Evolutionary conservation across 2,329 filamentous ascomycete genomes (phyloP).

Genomic region (Emergomyces orientalis): DNA sequence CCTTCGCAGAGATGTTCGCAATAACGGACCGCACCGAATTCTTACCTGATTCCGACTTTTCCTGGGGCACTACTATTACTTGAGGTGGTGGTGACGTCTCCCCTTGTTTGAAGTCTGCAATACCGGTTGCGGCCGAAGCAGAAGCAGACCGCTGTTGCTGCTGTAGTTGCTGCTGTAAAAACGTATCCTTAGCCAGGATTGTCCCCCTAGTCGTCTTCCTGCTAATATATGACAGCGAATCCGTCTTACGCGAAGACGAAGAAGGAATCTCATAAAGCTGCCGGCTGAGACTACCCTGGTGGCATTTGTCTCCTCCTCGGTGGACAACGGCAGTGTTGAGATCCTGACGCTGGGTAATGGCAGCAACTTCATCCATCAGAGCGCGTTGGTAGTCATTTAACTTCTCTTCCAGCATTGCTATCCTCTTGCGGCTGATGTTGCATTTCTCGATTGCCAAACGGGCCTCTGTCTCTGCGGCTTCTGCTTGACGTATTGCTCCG

Average conservation of each 20-base stretch:
- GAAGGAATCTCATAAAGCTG: conserved; percentile 1
- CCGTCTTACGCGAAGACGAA: neutral
- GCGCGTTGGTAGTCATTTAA: conserved; percentile 2
- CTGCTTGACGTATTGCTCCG: neutral
- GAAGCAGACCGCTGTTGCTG: neutral
- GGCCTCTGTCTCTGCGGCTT: conserved; percentile 5
- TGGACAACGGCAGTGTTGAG: neutral
- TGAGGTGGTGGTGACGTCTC: neutral
- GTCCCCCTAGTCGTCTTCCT: neutral
- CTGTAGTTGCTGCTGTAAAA: neutral
- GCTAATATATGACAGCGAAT: neutral
- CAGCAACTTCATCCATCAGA: neutral
- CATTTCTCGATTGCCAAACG: neutral
- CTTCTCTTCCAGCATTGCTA: neutral
- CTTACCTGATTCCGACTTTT: conserved; percentile 1
- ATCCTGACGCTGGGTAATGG: neutral
- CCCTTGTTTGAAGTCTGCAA: neutral
- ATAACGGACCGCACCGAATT: conserved; percentile 5
- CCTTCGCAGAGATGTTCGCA: neutral
- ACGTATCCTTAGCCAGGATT: neutral
- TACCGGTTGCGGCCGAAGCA: neutral
- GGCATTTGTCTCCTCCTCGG: neutral
- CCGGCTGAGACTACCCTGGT: neutral
- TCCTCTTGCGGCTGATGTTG: neutral
- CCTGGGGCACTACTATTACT: neutral